Base-by-base conservation (phyloP, 164 flowering plant genomes). In the Cinnamomum chago region DNA sequence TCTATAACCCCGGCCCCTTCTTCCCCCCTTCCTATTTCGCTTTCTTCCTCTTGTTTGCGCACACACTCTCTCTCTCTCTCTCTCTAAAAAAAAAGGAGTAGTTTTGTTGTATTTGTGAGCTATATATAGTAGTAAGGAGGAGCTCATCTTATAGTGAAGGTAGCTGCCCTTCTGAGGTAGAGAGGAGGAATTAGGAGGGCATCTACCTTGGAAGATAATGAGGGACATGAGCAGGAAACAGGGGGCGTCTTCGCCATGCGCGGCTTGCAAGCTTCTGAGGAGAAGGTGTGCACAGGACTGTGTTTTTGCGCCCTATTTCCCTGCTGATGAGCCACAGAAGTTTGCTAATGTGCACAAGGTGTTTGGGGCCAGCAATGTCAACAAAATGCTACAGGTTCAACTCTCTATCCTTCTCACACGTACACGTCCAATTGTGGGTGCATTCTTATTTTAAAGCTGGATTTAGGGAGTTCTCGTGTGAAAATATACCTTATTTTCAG, bases 361-460 rank as follows among this genome's bases (percentile, higher is more conserved):
- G 23, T 92, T 92, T 71, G 97, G 97, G 18, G 97, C 97, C 55
- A 92, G 97, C 86, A 92, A 92, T 83, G 95, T 92, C 80, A 92
- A 88, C 92, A 92, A 92, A 80, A 89, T 90, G 94, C 76, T 92
- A 24, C 97, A 92, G 93, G 97, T 92, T 67, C 9, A 28, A 2
- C n/a, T 30, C 47, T 18, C 18, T 22, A 40, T 58, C 35, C 30
- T 47, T 17, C 52, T 3, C 4, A 14, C 69, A 3, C 69, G 1
- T 13, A 64, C 23, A 55, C 47, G 17, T 50, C n/a, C 5, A 30
- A 14, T 28, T 30, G 28, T 20, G 2, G 28, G 5, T 17, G 6
- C 28, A 24, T 13, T 22, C 10, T 22, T 58, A 5, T 3, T 58
- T 17, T 17, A 17, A 17, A 17, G 10, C 62, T n/a, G 18, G 1